These are phyloP conservation scores for Blastomyces emzantsi DNA, from an alignment of 2,329 filamentous ascomycete genomes.

Conservation along the genomic window DNA sequence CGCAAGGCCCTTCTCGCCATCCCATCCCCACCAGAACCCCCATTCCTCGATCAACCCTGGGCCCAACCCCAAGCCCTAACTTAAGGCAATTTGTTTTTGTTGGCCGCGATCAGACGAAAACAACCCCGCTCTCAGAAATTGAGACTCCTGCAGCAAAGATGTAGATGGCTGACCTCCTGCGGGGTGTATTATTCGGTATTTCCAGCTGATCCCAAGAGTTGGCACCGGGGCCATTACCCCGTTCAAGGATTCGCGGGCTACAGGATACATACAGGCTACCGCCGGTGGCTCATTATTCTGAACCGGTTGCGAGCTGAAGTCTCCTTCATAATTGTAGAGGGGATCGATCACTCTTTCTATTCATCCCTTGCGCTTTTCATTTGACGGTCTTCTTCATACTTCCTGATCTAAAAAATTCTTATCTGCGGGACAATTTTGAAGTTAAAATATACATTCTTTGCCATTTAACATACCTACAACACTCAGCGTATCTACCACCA, in stretches of 20 bases:
- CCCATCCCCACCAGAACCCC: neutral
- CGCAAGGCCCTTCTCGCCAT: neutral
- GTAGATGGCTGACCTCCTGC: neutral
- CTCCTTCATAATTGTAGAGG: no score
- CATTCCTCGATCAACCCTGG: neutral
- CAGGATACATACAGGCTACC: no score
- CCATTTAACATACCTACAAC: neutral
- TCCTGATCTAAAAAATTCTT: neutral
- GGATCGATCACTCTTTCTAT: neutral
- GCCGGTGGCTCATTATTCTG: no score
- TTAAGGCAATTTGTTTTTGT: neutral
- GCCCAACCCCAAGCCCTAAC: neutral
- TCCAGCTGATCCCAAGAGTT: neutral
- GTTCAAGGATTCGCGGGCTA: neutral
- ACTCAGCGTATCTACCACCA: slow-evolving; percentile 21
- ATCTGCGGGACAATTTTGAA: neutral
- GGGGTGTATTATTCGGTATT: neutral
- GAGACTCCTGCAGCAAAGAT: neutral
- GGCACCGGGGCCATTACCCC: neutral
- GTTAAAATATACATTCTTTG: neutral
- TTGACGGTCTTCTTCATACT: neutral
- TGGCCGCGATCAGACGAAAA: no score
- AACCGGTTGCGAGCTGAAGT: no score
- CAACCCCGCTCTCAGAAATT: neutral
- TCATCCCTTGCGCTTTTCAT: neutral